Percentiles rank a stretch among this genome's conserved stretches.
phyloP scores from a whole-genome alignment of 164 flowering plant species.

The Chimonanthus praecox region DNA sequence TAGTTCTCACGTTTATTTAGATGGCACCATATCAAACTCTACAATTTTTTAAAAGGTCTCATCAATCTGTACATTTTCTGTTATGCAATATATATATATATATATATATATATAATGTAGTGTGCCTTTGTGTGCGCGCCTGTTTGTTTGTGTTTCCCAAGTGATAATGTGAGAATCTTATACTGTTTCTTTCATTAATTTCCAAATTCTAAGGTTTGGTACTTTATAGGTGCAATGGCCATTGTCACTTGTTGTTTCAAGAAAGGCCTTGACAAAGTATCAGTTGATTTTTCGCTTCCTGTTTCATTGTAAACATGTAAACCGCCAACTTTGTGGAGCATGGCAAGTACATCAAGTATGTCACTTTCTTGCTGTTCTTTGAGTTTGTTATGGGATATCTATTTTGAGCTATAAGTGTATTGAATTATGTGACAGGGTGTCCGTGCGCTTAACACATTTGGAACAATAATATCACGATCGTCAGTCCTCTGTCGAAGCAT shows the following conservation, averaged over 20 bases:
- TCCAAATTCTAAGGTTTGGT: constrained; percentile 7
- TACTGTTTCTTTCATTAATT: not conserved
- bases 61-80: too few relatives aligned
- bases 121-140: too few relatives aligned
- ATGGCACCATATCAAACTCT: not conserved
- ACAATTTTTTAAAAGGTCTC: not conserved
- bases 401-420: not conserved
- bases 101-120: too few relatives aligned
- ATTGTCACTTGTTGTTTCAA: constrained; percentile 85
- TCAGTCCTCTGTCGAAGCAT: constrained; percentile 85
- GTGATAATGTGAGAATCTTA: not conserved
- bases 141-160: not conserved
- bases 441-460: constrained; percentile 59
- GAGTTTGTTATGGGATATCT: not conserved
- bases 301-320: constrained; percentile 93
- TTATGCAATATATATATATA: too few relatives aligned
- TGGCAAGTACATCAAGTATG: constrained; percentile 98
- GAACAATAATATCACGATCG: constrained; percentile 73
- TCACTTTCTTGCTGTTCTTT: constrained; percentile 9
- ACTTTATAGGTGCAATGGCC: constrained; percentile 74
- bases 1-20: not conserved
- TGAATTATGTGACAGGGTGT: constrained; percentile 44
- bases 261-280: constrained; percentile 82
- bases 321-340: constrained; percentile 91
- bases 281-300: constrained; percentile 86